Evolutionary conservation across 352 stramenopile genomes (phyloP).

Genomic region (Globisporangium rhizosaccharum): DNA sequence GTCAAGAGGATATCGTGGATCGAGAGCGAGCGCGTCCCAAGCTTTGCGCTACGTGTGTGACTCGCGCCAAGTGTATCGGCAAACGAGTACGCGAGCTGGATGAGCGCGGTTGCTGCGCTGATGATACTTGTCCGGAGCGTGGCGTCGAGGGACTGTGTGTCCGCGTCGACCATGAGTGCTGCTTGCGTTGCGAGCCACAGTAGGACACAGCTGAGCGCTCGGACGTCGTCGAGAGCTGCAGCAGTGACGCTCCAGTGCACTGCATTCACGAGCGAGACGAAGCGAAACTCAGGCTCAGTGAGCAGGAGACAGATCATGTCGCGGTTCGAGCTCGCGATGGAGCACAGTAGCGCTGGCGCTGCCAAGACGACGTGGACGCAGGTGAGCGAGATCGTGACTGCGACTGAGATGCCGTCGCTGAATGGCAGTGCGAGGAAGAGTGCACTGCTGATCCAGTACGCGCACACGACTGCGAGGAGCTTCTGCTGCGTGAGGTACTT

Average conservation of each 20-base stretch:
- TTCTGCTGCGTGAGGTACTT: conserved; percentile 3
- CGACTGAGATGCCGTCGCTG: not conserved
- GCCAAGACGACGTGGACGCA: conserved; percentile 11
- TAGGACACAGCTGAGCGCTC: conserved; percentile 12
- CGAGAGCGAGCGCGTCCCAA: conserved; percentile 12
- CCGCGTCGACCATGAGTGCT: conserved; percentile 19
- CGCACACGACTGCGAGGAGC: conserved; percentile 1
- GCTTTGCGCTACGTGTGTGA: conserved; percentile 4
- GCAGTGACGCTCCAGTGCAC: conserved; percentile 20
- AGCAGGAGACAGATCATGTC: conserved; percentile 12
- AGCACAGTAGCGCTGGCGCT: conserved; percentile 14
- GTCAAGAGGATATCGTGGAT: conserved; percentile 23
- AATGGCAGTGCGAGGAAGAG: conserved; percentile 12
- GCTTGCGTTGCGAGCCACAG: conserved; percentile 23
- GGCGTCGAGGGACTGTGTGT: conserved; percentile 10
- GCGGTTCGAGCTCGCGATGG: conserved; percentile 15
- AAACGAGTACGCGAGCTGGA: conserved; percentile 10
- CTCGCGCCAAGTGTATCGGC: conserved; percentile 7
- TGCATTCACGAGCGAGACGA: conserved; percentile 19
- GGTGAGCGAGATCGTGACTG: not conserved
- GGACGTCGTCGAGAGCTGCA: conserved; percentile 15
- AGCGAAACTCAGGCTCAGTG: conserved; percentile 21
- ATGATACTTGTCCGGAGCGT: conserved; percentile 2
- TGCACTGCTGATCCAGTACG: conserved; percentile 12
- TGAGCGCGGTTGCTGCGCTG: not conserved